Evolutionary conservation across 345 rosid genomes (phyloP), one percentile per base, ranked within the genome.

Genomic region (Brassica carinata): DNA sequence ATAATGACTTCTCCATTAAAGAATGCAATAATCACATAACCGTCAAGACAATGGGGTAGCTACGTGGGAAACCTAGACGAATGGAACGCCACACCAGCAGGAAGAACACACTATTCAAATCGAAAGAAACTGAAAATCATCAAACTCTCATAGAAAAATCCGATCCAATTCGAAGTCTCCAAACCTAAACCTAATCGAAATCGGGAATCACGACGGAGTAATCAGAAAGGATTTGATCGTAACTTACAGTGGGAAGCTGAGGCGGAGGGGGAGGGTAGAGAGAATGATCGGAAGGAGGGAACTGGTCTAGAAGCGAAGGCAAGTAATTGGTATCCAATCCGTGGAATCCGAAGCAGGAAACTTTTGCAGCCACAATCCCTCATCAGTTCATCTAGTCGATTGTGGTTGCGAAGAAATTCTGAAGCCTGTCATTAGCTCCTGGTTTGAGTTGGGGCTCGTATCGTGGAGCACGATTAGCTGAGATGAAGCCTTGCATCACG

Each of bases 21-120:
- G 38, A 34, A 34, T 7, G 38, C 38, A 34, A 34, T 1, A 29
- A 29, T 29, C 43, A 36, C 9, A 64, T 80, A 96, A 98, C 98
- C 1, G 98, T 96, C 72, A 96, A 85, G 64, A 96, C 99, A 45
- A 96, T 94, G 18, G 98, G 99, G 84, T 93, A 96, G 85, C 94
- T 94, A 77, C 97, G 86, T 0, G 97, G 99, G 79, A 84, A 85
- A 90, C 3, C 99, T 98, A 31, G 97, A 86, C 11, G 91, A 59
- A 78, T 85, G 87, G 55, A 94, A 81, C 86, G 77, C 88, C 64
- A 94, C 96, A 1, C 99, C 99, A 73, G 97, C 99, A 7, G 98
- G 99, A 71, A 94, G 87, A 38, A 94, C 97, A 77, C 98, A 94
- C 98, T 96, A 89, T 66, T 68, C 69, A 66, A 71, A 71, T 9